These are phyloP conservation scores for Pichia sp. DNA, from an alignment of 1,139 yeast genomes.

Conservation along the genomic window DNA sequence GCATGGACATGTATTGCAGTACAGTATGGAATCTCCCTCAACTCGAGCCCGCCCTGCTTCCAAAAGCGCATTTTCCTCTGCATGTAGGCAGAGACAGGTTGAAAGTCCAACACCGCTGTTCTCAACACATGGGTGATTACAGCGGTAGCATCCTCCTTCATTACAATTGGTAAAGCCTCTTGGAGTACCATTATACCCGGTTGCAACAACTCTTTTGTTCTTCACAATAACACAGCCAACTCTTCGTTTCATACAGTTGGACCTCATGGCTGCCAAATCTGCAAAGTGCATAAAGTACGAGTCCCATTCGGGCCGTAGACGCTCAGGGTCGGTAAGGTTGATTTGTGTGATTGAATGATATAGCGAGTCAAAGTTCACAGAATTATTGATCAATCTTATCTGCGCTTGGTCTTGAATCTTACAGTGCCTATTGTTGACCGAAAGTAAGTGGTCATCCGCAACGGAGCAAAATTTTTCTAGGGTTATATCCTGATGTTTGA, in stretches of 20 bases:
- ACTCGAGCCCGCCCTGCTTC: conserved; percentile 92
- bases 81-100: conserved; percentile 91
- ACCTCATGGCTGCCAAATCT: conserved; percentile 83
- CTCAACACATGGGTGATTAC: conserved; percentile 55
- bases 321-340: conserved; percentile 49
- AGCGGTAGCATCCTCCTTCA: conserved; percentile 90
- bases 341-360: conserved; percentile 42
- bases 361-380: conserved; percentile 33
- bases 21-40: conserved; percentile 57
- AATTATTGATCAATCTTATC: conserved; percentile 59
- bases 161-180: conserved; percentile 82
- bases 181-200: conserved; percentile 98
- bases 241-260: conserved; percentile 94
- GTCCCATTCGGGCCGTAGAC: conserved; percentile 94
- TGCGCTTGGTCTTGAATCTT: conserved; percentile 44
- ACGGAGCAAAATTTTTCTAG: conserved; percentile 39
- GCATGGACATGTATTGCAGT: conserved; percentile 97
- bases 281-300: conserved; percentile 91
- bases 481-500: conserved; percentile 26
- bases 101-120: conserved; percentile 64
- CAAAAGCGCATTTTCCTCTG: conserved; percentile 91
- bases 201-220: conserved; percentile 82
- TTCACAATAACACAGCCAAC: conserved; percentile 95
- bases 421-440: conserved; percentile 1
- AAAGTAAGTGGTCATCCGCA: conserved; percentile 8